Conservation (phyloP, 257 asterid species). For the Avicennia marina region DNA sequence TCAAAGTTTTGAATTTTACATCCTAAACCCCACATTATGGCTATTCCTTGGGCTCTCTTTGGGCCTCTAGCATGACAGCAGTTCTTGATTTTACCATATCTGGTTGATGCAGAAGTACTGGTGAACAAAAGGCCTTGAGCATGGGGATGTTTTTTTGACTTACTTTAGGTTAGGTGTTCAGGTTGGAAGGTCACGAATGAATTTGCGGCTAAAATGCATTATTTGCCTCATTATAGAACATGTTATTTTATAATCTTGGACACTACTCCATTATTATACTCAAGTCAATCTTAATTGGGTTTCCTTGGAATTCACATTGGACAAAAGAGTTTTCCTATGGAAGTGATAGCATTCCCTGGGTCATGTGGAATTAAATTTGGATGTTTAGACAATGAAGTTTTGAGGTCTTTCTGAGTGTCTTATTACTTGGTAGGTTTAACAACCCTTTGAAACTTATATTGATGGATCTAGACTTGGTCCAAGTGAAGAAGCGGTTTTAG, state of each 20-base stretch:
- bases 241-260: not conserved
- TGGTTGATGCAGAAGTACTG: not conserved
- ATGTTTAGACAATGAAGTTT: not conserved
- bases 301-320: not conserved
- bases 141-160: not conserved
- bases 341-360: not conserved
- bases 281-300: not conserved
- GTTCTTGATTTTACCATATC: not conserved
- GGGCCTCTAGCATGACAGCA: not conserved
- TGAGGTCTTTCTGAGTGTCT: not conserved
- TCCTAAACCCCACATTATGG: not conserved
- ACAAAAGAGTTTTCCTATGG: not conserved
- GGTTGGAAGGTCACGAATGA: not conserved
- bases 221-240: not conserved
- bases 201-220: not conserved
- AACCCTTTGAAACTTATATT: not conserved
- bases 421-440: slow-evolving; percentile 5
- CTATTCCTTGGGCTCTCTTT: not conserved
- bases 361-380: not conserved
- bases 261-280: not conserved
- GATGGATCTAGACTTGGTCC: not conserved
- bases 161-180: not conserved
- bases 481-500: slow-evolving; percentile 13
- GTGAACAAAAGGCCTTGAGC: not conserved
- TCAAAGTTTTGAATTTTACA: not conserved